Base-by-base conservation (phyloP, 164 flowering plant genomes). In the Dillenia turbinata region DNA sequence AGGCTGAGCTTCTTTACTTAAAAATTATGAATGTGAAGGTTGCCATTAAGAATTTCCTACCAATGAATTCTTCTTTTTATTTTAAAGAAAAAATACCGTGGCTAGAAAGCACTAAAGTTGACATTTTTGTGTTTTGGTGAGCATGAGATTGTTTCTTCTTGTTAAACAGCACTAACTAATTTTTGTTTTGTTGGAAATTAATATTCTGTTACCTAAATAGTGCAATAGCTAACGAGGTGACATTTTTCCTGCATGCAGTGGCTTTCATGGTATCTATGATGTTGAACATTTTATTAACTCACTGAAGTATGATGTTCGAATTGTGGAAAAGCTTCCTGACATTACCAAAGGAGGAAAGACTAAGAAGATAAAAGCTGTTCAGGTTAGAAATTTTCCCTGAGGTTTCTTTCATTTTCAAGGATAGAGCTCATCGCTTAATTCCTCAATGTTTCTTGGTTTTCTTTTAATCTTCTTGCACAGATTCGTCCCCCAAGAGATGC, bases 401-500 rank as follows among this genome's bases (percentile, higher is more conserved):
- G 56, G 26, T 56, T 13, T 45, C 22, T 14, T 56, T 45, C 62
- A 60, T 60, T 44, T 47, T 49, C 33, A 17, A 47, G 52, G 5
- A 2, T 16, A 19, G n/a, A 44, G 14, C 10, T 59, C 16, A n/a
- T 63, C 50, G 47, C 14, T 5, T 43, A 54, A 16, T 69, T 58
- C 24, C 9, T 43, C 2, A 48, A 50, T 22, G n/a, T 44, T 57
- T 22, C 7, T 40, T 57, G 44, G 63, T 19, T 47, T 48, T 40
- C 16, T 47, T 17, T 63, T 56, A 16, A 8, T 56, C 13, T 60
- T 40, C 17, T 24, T 57, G 26, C 26, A 65, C 78, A 94, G 99
- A 50, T 94, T 66, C 82, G 84, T 1, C 99, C 97, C 12, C 96
- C 96, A 59, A 86, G 99, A 79, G 99, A 94, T 86, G 96, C 99